phyloP scores from a whole-genome alignment of 225 moss, liverwort and hornwort species.

The Physcomitrellopsis africana region DNA sequence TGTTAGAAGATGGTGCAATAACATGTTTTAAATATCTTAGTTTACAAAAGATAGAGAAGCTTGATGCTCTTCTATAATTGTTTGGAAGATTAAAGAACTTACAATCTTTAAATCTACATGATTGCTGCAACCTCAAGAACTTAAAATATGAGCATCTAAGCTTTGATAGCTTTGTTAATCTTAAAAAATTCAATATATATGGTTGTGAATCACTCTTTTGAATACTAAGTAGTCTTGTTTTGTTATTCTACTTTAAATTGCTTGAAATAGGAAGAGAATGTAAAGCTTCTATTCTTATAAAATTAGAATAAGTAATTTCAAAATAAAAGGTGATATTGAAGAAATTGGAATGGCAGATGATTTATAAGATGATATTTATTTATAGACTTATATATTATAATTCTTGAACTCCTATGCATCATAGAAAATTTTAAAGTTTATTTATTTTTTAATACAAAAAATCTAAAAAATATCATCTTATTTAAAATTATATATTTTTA shows the following conservation, averaged over 20 bases:
- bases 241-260: slow-evolving; percentile 17
- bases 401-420: no score
- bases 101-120: neutral
- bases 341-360: no score
- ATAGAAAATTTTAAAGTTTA: no score
- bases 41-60: neutral
- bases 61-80: slow-evolving; percentile 12
- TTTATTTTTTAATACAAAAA: no score
- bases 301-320: neutral
- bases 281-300: neutral
- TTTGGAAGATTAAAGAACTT: slow-evolving; percentile 8
- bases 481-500: no score
- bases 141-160: slow-evolving; percentile 23
- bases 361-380: no score
- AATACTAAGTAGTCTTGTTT: slow-evolving; percentile 13
- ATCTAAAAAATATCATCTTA: no score
- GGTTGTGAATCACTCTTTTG: neutral
- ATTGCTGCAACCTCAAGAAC: neutral
- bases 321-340: neutral
- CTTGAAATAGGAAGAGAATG: neutral
- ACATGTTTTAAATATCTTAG: slow-evolving; percentile 13
- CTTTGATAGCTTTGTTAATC: slow-evolving; percentile 5
- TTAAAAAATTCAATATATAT: slow-evolving; percentile 23
- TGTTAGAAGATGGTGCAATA: slow-evolving; percentile 28
- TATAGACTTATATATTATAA: no score